Base-by-base conservation (phyloP, 441 rosid genomes). In the Gossypium aridum region DNA sequence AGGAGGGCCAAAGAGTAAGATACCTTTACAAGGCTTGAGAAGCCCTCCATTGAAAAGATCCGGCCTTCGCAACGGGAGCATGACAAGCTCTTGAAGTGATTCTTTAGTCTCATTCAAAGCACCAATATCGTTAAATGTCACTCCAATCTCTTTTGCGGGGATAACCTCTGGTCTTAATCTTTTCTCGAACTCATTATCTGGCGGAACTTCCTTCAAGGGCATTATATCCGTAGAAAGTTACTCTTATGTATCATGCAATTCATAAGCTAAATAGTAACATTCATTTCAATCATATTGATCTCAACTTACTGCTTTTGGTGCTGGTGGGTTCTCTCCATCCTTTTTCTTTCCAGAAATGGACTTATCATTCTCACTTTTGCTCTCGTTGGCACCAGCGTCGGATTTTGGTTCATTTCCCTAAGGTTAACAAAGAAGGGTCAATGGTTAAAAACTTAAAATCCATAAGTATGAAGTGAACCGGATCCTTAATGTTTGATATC, bases 21-120 rank as follows among this genome's bases (percentile, higher is more conserved):
- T 96, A 51, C 99, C 99, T 83, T 92, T 85, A 75, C 99, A 96
- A 16, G 99, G 99, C 80, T 96, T 96, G 5, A 96, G 92, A 64
- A 96, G 97, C 5, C 99, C 99, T 3, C 99, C 99, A 43, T 86
- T 92, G 91, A 96, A 96, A 39, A 96, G 90, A 83, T 96, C 98
- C 1, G 98, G 98, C 75, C 99, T 88, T 63, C 96, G 88, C 34
- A 96, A 94, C 69, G 99, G 99, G 60, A 96, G 99, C 98, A 96
- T 96, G 71, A 96, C 99, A 19, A 92, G 91, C 81, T 96, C 99
- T 80, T 96, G 98, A 23, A 96, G 94, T 0, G 99, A 93, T 77
- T 96, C 98, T 80, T 96, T 96, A 19, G 73, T 91, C 75, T 96
- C 99, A 61, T 93, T 93, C 73, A 96, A 49, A 53, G 98, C 90